Base-by-base conservation (phyloP, 768 basidiomycete species). In the Imleria badia region DNA sequence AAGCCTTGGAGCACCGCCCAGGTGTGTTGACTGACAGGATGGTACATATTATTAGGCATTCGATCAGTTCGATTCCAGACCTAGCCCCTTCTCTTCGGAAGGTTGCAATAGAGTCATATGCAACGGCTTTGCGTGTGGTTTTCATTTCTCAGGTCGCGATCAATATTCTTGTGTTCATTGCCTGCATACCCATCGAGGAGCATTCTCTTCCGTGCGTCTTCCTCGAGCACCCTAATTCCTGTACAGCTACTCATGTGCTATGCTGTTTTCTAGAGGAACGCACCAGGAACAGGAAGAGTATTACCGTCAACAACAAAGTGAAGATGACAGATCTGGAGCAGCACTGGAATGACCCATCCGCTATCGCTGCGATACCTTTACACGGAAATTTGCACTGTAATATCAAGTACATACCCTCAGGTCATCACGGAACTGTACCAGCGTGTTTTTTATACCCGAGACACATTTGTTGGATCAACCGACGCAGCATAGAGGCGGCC, bases 121-220 rank as follows among this genome's bases (percentile, higher is more conserved):
- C 84, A 43, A 81, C 84, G 65, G 89, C 92, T 54, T 76, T 94
- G 64, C 85, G 81, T 65, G 83, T 83, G 60, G 90, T 92, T 55
- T 95, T 94, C 76, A 83, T 91, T 54, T 86, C 84, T 64, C 91
- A 93, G 65, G 76, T 80, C 48, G 85, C 78, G 30, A 73, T 87
- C 59, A 86, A 85, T 59, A 59, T 90, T 65, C 65, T 90, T 54
- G 79, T 80, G 38, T 81, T 92, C 66, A 72, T 93, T 55, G 78
- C 81, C 41, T 85, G 83, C 66, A 63, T 91, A 59, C 86, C 88
- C 8, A 89, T 94, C 46, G 81, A 89, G 73, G 90, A 90, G 66
- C 85, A 83, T 65, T 73, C 77, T 31, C 68, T 89, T 65, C 84
- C 87, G 67, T 70, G 52, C 50, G 60, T 56, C 52, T 45, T 59